Evolutionary conservation across 2,329 filamentous ascomycete species (phyloP), one percentile per base, ranked within the genome.

Genomic region (Epicoccum sorghinum): DNA sequence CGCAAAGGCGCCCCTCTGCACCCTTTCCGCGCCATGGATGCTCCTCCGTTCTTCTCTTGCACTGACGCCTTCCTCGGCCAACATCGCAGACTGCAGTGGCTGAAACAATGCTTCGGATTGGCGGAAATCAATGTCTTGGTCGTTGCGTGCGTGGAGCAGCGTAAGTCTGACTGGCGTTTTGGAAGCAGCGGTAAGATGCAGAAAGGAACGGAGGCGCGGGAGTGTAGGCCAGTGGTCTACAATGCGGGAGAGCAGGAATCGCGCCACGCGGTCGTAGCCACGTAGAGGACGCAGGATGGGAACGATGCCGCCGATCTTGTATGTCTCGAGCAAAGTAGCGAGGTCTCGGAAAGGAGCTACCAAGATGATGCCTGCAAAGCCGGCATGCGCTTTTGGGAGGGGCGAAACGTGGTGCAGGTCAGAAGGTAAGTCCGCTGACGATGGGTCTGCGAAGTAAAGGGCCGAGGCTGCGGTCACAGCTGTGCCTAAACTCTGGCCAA

Each of bases 401-500:
- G 38, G 45, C 2, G 63, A 55, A n/a, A 37, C 29, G 3, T 61
- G 55, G 2, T 46, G 35, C 13, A 69, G 39, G 40, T 58, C 35
- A 2, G 46, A 5, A 7, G 71, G 68, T 1, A 73, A 60, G 2
- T 54, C 13, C 0, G 58, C 10, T 4, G 66, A 65, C 13, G 47
- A 39, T 0, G 74, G 72, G 36, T 75, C 62, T 0, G 85, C 82
- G 65, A 89, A 93, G 50, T 86, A 82, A 66, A 96, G 87, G 1
- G 86, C 87, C 1, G 90, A 86, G 2, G 86, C 93, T 40, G 87
- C 83, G 5, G 88, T 86, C 1, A 97, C 90, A 0, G 90, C 93
- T 0, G 93, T 96, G 23, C 93, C 93, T 0, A 98, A 82, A 65
- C 89, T 95, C 66, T 97, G 93, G 14, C 93, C 93, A 3, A 96